Evolutionary conservation across 495 filamentous ascomycete genomes (phyloP), one percentile per base, ranked within the genome.

Genomic region (Daldinia bambusicola): DNA sequence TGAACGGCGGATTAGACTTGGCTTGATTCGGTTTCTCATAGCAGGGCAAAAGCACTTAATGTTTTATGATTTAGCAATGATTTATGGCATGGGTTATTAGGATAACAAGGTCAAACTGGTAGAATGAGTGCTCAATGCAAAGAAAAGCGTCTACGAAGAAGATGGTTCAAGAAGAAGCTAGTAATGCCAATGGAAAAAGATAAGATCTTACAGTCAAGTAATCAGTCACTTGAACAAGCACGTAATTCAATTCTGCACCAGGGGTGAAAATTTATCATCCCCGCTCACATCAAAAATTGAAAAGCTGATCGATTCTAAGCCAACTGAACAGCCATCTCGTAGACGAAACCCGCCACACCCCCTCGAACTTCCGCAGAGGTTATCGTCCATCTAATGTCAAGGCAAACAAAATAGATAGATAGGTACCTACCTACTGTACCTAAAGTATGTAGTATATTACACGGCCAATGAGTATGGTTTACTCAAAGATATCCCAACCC

Each of bases 401-500:
- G 18, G 43, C 18, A 8, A 48, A 48, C 20, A 48, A 8, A 14
- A n/a, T n/a, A n/a, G n/a, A n/a, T n/a, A n/a, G n/a, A n/a, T n/a
- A n/a, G n/a, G n/a, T n/a, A n/a, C n/a, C n/a, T n/a, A n/a, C n/a
- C n/a, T n/a, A n/a, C n/a, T n/a, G 26, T 26, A 26, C 26, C 26
- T 26, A 26, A 26, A 26, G 26, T 22, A 18, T 0, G 18, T 22
- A 48, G 43, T 48, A 48, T 48, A 48, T 48, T 22, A 48, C 40
- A 41, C 7, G 10, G 2, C 18, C 18, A 20, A 20, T 48, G 20
- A 6, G 16, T 18, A 8, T 9, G 31, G n/a, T n/a, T 2, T 14
- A 31, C 55, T 69, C 51, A 77, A 1, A 77, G 30, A 58, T 77
- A 77, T 55, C 45, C 73, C 38, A 77, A 50, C 20, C 73, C 75